Evolutionary conservation across 192 early-diverging fungal genomes (phyloP).

Genomic region (Radiomyces spectabilis): DNA sequence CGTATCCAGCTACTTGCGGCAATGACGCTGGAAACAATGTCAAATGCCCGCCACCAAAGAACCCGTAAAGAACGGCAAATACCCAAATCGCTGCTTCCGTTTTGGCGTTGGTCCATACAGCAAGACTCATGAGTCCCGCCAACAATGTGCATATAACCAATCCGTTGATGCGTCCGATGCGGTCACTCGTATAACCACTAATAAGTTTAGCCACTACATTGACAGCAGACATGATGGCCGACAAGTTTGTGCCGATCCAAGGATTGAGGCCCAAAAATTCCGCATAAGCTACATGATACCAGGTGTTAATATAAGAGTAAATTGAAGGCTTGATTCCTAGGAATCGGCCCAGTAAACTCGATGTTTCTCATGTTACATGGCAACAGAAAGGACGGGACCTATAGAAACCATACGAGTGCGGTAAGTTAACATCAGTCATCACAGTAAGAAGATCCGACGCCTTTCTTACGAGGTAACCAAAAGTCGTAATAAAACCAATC

Average conservation of each 20-base stretch:
- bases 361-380: constrained; percentile 8
- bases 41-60: constrained; percentile 13
- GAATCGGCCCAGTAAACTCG: constrained; percentile 20
- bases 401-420: constrained; percentile 9
- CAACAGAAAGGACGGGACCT: constrained; percentile 24
- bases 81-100: constrained; percentile 5
- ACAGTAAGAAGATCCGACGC: constrained; percentile 26
- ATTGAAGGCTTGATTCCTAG: constrained; percentile 5
- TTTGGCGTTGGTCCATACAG: constrained; percentile 7
- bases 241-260: constrained; percentile 24
- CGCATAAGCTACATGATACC: constrained; percentile 26
- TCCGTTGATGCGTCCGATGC: constrained; percentile 31
- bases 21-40: constrained; percentile 1
- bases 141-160: constrained; percentile 31
- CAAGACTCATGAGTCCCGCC: constrained; percentile 18
- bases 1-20: constrained; percentile 11
- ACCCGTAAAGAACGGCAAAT: constrained; percentile 30
- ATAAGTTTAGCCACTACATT: constrained; percentile 25
- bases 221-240: constrained; percentile 32
- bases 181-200: constrained; percentile 27
- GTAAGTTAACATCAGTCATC: constrained; percentile 10
- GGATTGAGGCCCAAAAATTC: constrained; percentile 23
- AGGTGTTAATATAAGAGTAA: constrained; percentile 15
- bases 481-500: constrained; percentile 20
- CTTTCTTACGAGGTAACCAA: constrained; percentile 15